Evolutionary conservation across 2,329 filamentous ascomycete genomes (phyloP), one percentile per base, ranked within the genome.

Genomic region (Colletotrichum sansevieriae): DNA sequence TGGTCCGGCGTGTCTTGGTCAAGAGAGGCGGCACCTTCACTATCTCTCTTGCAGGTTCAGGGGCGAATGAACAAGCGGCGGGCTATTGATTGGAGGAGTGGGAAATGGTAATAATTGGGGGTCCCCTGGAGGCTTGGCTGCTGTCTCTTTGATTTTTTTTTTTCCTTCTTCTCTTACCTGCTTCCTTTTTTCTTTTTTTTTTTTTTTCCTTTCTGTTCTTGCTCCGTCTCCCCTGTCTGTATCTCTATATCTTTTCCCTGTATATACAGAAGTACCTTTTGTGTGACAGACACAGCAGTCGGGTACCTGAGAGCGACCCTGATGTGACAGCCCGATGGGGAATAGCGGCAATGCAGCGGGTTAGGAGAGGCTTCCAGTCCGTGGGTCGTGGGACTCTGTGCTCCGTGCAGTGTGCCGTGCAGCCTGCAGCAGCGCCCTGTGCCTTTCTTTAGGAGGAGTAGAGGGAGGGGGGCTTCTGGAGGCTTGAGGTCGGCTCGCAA

Each of bases 11-110:
- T 29, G 49, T 29, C 37, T 61, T 58, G 65, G 64, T 54, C 54
- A 56, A 67, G 44, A 62, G 57, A 60, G 63, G 44, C 63, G 63
- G 44, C 63, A 65, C 55, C 54, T 60, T 61, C 55, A 49, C 65
- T 44, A 47, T 54, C 65, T 65, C 33, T 52, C 49, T 52, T 29
- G 25, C 25, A 33, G 20, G 49, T 63, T 70, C 65, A 71, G 68
- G 68, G 68, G 68, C 68, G 65, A 64, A 56, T 41, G 59, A 68
- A 54, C 49, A 60, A 65, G 49, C 65, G 41, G 54, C 54, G 49
- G 59, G 49, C 68, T 64, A 68, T 68, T 65, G 65, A 69, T 68
- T 69, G 58, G 59, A 64, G 64, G 59, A 70, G 65, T 61, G 60
- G 52, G 61, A 65, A 71, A 52, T 71, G 66, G 56, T 61, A 63